phyloP scores from a whole-genome alignment of 1,139 yeast species.

The Zygosaccharomyces pseudobailii region DNA sequence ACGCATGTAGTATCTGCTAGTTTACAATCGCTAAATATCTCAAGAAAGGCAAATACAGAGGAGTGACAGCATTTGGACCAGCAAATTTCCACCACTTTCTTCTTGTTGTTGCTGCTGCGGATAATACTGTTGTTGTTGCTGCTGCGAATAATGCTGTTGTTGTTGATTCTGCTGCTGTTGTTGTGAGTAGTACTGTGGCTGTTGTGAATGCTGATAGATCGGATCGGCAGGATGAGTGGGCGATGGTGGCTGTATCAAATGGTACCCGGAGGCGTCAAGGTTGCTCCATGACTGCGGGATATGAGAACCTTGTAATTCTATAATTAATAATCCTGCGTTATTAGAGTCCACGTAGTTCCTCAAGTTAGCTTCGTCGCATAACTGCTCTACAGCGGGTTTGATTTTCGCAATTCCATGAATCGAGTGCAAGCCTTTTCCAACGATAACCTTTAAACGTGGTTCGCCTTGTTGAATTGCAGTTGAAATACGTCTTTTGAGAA shows the following conservation, averaged over 20 bases:
- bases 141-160: too few relatives aligned
- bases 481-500: constrained; percentile 67
- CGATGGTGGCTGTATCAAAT: background rate
- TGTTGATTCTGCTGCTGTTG: background rate
- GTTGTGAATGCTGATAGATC: constrained; percentile 5
- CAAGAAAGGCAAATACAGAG: constrained; percentile 19
- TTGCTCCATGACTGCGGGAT: constrained; percentile 50
- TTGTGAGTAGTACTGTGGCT: background rate
- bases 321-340: constrained; percentile 75
- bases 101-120: constrained; percentile 13
- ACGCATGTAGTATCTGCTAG: constrained; percentile 3
- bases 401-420: constrained; percentile 76
- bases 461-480: constrained; percentile 62
- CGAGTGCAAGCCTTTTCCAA: constrained; percentile 93
- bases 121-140: constrained; percentile 11
- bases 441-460: constrained; percentile 60
- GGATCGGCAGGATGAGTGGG: background rate
- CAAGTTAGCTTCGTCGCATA: constrained; percentile 64
- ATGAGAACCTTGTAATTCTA: constrained; percentile 52
- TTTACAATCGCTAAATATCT: constrained; percentile 9
- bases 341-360: constrained; percentile 57
- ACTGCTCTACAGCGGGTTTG: constrained; percentile 80
- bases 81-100: constrained; percentile 12
- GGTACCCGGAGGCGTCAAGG: constrained; percentile 6
- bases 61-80: constrained; percentile 13